A percentile compares a stretch with the other conserved stretches of the same genome.
phyloP scores from a whole-genome alignment of 148 eudicot genomes.

The Vaccinium vitisidaea region DNA sequence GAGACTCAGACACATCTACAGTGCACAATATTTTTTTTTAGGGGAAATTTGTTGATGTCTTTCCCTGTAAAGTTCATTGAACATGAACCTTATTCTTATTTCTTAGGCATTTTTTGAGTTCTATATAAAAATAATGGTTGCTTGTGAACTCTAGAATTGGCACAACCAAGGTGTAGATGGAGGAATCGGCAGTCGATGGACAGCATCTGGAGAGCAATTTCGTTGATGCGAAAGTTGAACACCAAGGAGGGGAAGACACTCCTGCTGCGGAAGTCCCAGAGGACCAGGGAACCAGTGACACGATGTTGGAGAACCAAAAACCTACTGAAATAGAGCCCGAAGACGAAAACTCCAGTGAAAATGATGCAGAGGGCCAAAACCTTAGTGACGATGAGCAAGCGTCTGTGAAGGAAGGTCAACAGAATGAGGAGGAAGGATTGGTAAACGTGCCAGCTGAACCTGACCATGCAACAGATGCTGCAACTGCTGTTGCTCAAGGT shows the following conservation, averaged over 20 bases:
- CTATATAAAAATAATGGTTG: not conserved
- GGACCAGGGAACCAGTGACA: slow-evolving; percentile 15
- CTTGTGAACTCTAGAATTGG: slow-evolving; percentile 21
- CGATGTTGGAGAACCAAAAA: slow-evolving; percentile 5
- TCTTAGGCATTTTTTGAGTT: not conserved
- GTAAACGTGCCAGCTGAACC: slow-evolving; percentile 12
- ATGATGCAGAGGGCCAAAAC: slow-evolving; percentile 18
- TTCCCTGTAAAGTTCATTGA: not conserved
- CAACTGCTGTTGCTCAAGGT: slow-evolving; percentile 15
- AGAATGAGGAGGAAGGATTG: slow-evolving; percentile 17
- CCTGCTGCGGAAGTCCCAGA: slow-evolving; percentile 20
- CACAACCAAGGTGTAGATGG: slow-evolving; percentile 39
- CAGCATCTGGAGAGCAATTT: slow-evolving; percentile 12
- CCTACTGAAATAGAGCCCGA: not conserved
- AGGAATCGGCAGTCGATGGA: slow-evolving; percentile 15
- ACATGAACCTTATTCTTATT: not conserved
- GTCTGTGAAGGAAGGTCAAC: slow-evolving; percentile 16
- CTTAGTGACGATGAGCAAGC: slow-evolving; percentile 3
- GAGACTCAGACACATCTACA: not conserved
- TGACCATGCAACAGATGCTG: not conserved
- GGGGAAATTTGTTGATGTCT: not conserved
- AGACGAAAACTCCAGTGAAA: slow-evolving; percentile 16
- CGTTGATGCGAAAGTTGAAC: slow-evolving; percentile 16
- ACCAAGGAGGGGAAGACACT: slow-evolving; percentile 12
- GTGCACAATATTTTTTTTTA: not conserved